Percentiles rank a stretch among this genome's conserved stretches.
Conservation (phyloP, 202 grass and related monocot genomes). For the Digitaria exilis region DNA sequence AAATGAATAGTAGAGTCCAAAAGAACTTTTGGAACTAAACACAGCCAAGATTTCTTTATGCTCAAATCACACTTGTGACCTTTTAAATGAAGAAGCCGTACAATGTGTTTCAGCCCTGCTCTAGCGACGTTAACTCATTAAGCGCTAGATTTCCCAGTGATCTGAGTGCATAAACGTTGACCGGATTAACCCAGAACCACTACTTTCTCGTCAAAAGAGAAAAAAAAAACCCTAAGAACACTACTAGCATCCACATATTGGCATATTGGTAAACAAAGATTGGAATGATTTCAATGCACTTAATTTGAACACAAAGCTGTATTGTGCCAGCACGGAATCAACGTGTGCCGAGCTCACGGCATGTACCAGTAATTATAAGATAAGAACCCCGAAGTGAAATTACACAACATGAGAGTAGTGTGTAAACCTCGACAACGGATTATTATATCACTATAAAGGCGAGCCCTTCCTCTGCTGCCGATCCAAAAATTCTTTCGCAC, state of each 20-base stretch:
- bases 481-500: neutral
- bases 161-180: too few species aligned
- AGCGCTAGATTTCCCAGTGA: neutral
- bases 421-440: neutral
- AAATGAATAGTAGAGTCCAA: too few species aligned
- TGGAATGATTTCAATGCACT: neutral
- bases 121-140: neutral
- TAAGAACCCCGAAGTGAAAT: constrained; percentile 7
- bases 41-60: too few species aligned
- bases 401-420: neutral
- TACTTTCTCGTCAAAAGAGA: too few species aligned
- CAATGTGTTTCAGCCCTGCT: neutral
- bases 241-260: too few species aligned
- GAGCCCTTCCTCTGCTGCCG: neutral
- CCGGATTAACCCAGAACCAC: neutral
- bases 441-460: neutral
- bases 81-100: too few species aligned
- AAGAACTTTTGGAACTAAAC: too few species aligned
- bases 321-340: neutral
- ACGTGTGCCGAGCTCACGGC: neutral
- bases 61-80: too few species aligned
- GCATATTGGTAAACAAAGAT: neutral
- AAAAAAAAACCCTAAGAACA: too few species aligned
- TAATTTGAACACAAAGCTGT: neutral
- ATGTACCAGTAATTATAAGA: neutral